phyloP scores from a whole-genome alignment of 2,329 filamentous ascomycete genomes.

The Sporothrix protearum region DNA sequence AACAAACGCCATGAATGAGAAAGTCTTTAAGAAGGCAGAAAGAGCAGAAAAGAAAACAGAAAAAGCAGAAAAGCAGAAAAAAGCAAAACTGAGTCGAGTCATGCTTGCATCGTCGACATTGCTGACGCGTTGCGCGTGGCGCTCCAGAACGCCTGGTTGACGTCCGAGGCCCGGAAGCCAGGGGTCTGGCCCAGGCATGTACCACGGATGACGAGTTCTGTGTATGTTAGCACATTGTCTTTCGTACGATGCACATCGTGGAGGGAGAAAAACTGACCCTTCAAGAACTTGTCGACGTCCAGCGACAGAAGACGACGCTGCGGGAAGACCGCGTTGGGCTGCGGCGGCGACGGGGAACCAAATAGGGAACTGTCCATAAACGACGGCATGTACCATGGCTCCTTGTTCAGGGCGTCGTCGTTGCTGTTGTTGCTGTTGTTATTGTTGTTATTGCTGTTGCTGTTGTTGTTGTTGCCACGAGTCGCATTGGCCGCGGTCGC shows the following conservation, averaged over 20 bases:
- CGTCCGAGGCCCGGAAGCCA: conserved; percentile 33
- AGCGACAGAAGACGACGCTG: conserved; percentile 23
- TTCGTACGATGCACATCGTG: too few relatives aligned
- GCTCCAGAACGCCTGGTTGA: conserved; percentile 33
- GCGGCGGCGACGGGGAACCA: not conserved
- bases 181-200: conserved; percentile 36
- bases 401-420: not conserved
- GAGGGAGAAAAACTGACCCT: conserved; percentile 26
- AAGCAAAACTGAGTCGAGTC: not conserved
- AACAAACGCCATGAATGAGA: not conserved
- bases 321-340: not conserved
- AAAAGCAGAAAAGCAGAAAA: not conserved
- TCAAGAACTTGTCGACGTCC: conserved; percentile 32
- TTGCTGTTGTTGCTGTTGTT: too few relatives aligned
- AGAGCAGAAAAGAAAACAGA: not conserved
- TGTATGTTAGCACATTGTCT: not conserved
- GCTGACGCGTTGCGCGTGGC: conserved; percentile 12
- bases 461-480: not conserved
- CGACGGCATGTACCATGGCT: not conserved
- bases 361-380: not conserved
- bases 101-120: not conserved
- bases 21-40: not conserved
- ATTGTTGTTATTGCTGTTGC: too few relatives aligned
- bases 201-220: conserved; percentile 33
- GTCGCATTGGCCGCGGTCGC: not conserved